Evolutionary conservation across 202 grass and related monocot species (phyloP), one percentile per base, ranked within the genome.

Genomic region (Brachypodium distachyon): DNA sequence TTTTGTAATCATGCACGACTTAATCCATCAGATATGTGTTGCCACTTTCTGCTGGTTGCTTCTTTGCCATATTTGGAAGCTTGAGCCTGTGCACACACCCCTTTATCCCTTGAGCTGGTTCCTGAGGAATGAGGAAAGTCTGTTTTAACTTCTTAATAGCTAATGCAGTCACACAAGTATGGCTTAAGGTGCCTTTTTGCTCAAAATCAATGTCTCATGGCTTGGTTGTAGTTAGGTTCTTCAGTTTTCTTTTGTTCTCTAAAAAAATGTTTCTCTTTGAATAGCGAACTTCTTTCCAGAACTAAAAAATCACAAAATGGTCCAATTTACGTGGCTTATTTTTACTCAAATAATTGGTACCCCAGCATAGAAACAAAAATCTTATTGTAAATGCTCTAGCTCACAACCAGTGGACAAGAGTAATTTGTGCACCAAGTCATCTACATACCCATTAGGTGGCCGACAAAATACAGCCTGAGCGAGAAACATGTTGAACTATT

Each of bases 351-450:
- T n/a, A n/a, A n/a, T n/a, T n/a, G n/a, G n/a, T n/a, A n/a, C n/a
- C n/a, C n/a, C n/a, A n/a, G n/a, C 41, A 76, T 68, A 34, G 46
- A 65, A 63, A 82, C 10, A 46, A 55, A 72, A 64, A 14, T 51
- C 2, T 46, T 61, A 43, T 6, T 25, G 23, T 67, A 68, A 42
- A 48, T 55, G 9, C 19, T 40, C 1, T 27, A 42, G 23, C 76
- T 40, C 12, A 37, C 27, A 44, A 58, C 62, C 7, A 4, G 31
- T 33, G 27, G 46, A 54, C 56, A 17, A 66, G 55, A 34, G 29
- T 11, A 65, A 56, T 23, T 47, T 10, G 36, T 57, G 48, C 40
- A 54, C 43, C 53, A 54, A 54, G 28, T 40, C 37, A 28, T 56
- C 44, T n/a, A 21, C 18, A 63, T 18, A 37, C 21, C 5, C 57